Evolutionary conservation across 306 rosid species (phyloP).

Genomic region (Benincasa hispida): DNA sequence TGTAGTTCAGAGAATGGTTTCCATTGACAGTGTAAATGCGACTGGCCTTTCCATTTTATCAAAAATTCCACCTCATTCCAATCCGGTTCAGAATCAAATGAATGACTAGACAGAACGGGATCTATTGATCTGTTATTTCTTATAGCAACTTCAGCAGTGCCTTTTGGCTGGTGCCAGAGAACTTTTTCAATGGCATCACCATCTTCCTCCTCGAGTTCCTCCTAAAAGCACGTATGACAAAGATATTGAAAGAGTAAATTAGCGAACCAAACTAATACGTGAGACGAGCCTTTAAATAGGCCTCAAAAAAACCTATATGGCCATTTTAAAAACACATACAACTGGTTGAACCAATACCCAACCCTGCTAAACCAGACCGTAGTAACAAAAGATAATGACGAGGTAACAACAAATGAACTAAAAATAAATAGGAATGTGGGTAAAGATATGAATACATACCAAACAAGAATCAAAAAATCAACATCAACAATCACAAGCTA

Average conservation of each 20-base stretch:
- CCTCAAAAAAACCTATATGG: neutral
- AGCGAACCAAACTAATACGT: neutral
- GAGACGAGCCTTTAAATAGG: neutral
- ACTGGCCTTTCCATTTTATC: conserved; percentile 98
- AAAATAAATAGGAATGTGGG: neutral
- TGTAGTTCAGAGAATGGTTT: conserved; percentile 89
- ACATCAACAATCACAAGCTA: neutral
- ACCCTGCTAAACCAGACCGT: neutral
- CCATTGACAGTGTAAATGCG: conserved; percentile 99
- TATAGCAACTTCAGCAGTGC: conserved; percentile 75
- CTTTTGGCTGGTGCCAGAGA: conserved; percentile 97
- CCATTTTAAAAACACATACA: neutral
- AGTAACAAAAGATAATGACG: neutral
- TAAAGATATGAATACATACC: neutral
- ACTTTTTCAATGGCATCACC: conserved; percentile 90
- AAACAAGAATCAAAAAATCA: neutral
- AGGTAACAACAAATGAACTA: neutral
- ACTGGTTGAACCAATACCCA: neutral
- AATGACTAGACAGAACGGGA: conserved; percentile 64
- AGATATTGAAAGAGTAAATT: conserved; percentile 5
- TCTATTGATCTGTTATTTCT: conserved; percentile 61
- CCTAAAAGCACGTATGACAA: conserved; percentile 31
- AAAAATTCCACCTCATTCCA: conserved; percentile 80
- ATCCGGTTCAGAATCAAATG: conserved; percentile 74
- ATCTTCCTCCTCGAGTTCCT: conserved; percentile 91